Evolutionary conservation across 2,329 filamentous ascomycete species (phyloP), one percentile per base, ranked within the genome.

Genomic region (Apiospora phragmitis): DNA sequence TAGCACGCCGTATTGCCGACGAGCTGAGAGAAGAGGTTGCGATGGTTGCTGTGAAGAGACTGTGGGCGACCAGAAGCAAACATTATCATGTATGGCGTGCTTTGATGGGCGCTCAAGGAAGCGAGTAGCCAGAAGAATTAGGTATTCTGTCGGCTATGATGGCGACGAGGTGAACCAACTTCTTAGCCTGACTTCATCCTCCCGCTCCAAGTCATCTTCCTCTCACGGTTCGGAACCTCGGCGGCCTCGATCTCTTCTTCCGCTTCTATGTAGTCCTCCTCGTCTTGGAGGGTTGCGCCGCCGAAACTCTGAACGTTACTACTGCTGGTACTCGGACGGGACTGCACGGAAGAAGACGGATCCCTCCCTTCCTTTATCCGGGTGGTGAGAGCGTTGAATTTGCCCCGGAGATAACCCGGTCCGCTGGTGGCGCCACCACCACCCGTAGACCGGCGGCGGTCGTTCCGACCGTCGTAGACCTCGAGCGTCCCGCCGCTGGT

Each of bases 391-490:
- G 80, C 80, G 67, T 73, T 82, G 14, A 82, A 55, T 72, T 80
- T 83, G 35, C 82, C 82, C 41, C 77, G 77, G 7, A 84, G 72
- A 69, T 81, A 82, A 2, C 79, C 77, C 8, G 55, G 55, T 0
- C 55, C 55, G 9, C 55, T 62, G 18, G 55, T 35, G 55, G 29
- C 55, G 21, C 55, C 55, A 24, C 77, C 72, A 7, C 77, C 76
- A 11, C 73, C 74, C 16, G n/a, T 51, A 14, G 79, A 75, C 72
- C 76, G 78, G 9, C 77, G 76, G 55, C 77, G 73, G 14, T 73
- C 69, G 21, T 38, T 32, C 35, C 38, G 24, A 11, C 45, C 32
- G 32, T 45, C 59, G 51, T n/a, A 11, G 26, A 59, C 41, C 70
- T 41, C 26, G 69, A 71, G 74, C 67, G 71, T 71, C 47, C 49